Conservation (phyloP, 495 filamentous ascomycete species). For the Hypomontagnella monticulosa region DNA sequence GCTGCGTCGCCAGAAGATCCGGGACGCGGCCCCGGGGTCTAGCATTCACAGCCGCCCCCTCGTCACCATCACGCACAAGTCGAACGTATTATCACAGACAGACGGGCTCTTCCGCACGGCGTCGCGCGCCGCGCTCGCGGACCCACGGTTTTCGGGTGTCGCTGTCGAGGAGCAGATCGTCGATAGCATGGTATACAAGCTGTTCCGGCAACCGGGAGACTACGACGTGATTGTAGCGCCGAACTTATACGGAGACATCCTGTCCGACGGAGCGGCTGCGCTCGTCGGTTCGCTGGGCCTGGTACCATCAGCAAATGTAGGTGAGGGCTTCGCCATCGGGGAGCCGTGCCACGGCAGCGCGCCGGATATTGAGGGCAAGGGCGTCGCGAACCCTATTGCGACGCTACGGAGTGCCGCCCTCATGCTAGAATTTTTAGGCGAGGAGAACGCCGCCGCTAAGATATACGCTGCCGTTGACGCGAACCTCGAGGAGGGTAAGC, state of each 20-base stretch:
- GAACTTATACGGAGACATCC: conserved; percentile 97
- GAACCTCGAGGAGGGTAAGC: conserved; percentile 83
- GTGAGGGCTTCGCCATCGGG: conserved; percentile 92
- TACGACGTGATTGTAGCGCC: conserved; percentile 99
- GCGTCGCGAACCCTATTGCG: conserved; percentile 95
- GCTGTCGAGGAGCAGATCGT: conserved; percentile 97
- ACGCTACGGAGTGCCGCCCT: conserved; percentile 89
- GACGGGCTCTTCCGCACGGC: conserved; percentile 94
- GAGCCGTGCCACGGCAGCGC: conserved; percentile 98
- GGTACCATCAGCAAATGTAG: conserved; percentile 96
- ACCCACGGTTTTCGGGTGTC: conserved; percentile 66
- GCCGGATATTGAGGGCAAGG: conserved; percentile 92
- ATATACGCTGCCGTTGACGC: conserved; percentile 94
- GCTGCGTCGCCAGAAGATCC: conserved; percentile 81
- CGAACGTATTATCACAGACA: conserved; percentile 95
- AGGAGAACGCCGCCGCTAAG: conserved; percentile 83
- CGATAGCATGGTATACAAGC: conserved; percentile 99
- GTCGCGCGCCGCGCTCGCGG: conserved; percentile 74
- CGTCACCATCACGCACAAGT: conserved; percentile 98
- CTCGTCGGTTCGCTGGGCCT: conserved; percentile 93
- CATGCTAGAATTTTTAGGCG: conserved; percentile 94
- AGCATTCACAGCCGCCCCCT: conserved; percentile 73
- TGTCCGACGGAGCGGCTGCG: conserved; percentile 94
- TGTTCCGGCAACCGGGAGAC: conserved; percentile 90
- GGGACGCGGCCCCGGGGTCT: conserved; percentile 55